phyloP scores from a whole-genome alignment of 2,329 filamentous ascomycete genomes.

The Fonsecaea multimorphosa region DNA sequence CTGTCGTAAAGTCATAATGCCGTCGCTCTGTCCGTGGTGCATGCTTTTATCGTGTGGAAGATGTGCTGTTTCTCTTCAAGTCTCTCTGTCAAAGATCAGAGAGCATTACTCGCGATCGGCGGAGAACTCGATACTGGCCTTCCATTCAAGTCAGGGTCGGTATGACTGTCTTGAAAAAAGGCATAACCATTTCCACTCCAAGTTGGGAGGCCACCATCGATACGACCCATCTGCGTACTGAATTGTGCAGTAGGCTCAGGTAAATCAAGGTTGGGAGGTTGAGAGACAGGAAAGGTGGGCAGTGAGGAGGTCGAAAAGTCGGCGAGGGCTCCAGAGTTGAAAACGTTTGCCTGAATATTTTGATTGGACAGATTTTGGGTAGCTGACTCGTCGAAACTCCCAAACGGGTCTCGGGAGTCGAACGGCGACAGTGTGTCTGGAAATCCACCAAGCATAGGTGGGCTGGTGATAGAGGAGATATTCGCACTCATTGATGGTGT shows the following conservation, averaged over 20 bases:
- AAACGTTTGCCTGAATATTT: background rate
- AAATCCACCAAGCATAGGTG: conserved; percentile 4
- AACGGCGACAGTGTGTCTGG: conserved; percentile 7
- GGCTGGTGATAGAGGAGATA: conserved; percentile 4
- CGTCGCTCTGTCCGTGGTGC: background rate
- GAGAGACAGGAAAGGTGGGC: background rate
- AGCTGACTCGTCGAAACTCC: conserved; percentile 9
- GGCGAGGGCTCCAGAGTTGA: background rate
- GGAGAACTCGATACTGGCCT: conserved; percentile 4
- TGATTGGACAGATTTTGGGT: conserved; percentile 2
- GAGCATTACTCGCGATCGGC: conserved; percentile 1
- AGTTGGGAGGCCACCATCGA: background rate
- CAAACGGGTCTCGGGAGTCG: conserved; percentile 12
- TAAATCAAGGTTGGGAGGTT: background rate
- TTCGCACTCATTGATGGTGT: conserved; percentile 12
- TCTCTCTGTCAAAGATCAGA: background rate
- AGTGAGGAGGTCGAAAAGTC: background rate
- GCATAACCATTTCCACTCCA: background rate
- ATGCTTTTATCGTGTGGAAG: background rate
- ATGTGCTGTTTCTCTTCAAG: background rate
- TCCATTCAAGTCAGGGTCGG: background rate
- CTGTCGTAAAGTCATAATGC: background rate
- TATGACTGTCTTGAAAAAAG: background rate
- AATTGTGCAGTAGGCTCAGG: background rate
- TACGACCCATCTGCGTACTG: background rate